A percentile compares a stretch with the other conserved stretches of the same genome.
Evolutionary conservation across 345 rosid species (phyloP).

Genomic region (Rhodamnia rubescens): DNA sequence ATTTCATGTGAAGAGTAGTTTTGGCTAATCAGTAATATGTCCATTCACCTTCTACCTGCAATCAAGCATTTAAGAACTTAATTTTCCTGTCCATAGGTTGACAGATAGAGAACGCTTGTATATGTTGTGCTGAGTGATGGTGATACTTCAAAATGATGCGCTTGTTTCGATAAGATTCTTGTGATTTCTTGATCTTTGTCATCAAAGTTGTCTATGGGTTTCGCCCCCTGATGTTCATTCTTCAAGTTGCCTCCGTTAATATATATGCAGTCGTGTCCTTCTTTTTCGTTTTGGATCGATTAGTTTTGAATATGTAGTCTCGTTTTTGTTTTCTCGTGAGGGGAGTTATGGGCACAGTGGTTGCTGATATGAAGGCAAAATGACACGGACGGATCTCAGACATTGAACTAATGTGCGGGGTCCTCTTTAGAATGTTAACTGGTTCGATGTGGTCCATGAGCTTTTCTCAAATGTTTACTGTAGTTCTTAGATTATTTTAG

Average conservation of each 20-base stretch:
- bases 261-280: not conserved
- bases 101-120: not conserved
- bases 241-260: too few species aligned
- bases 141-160: not conserved
- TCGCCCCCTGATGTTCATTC: too few species aligned
- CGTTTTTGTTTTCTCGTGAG: not conserved
- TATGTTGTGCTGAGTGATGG: not conserved
- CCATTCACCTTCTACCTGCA: not conserved
- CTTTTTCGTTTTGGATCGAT: not conserved
- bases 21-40: not conserved
- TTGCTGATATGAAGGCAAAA: not conserved
- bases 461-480: too few species aligned
- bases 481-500: too few species aligned
- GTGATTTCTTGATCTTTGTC: not conserved
- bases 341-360: not conserved
- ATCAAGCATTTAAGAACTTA: not conserved
- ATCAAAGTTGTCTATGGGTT: too few species aligned
- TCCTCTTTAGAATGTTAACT: too few species aligned
- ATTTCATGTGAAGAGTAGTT: not conserved
- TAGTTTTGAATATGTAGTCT: not conserved
- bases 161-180: not conserved
- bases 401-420: too few species aligned
- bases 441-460: too few species aligned
- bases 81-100: not conserved
- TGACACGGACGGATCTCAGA: not conserved